These are phyloP conservation scores for Brassica carinata DNA, from an alignment of 345 rosid genomes.

Conservation along the genomic window DNA sequence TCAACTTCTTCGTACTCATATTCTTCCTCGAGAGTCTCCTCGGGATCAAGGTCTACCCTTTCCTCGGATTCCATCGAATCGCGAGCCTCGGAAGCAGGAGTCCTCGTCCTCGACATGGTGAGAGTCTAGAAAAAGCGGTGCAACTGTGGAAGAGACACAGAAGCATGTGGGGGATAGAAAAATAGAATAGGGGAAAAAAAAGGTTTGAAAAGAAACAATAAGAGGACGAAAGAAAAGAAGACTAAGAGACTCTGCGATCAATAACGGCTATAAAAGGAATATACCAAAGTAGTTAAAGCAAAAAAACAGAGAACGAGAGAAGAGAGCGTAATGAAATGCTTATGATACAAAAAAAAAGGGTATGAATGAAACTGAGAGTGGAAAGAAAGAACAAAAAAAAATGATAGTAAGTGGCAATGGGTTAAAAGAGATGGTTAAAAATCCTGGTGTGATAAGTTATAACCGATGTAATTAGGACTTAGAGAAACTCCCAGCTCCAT, in stretches of 20 bases:
- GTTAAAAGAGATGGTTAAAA: too few species aligned
- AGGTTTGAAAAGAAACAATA: slow-evolving; percentile 76
- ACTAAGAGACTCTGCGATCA: slow-evolving; percentile 55
- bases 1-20: slow-evolving; percentile 80
- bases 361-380: slow-evolving; percentile 33
- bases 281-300: slow-evolving; percentile 32
- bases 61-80: slow-evolving; percentile 61
- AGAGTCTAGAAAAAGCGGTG: slow-evolving; percentile 68
- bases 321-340: slow-evolving; percentile 50
- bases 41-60: slow-evolving; percentile 71
- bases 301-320: slow-evolving; percentile 47
- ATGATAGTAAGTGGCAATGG: neutral
- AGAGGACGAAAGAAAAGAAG: slow-evolving; percentile 75
- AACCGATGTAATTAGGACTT: neutral
- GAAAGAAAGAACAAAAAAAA: neutral
- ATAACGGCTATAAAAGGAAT: slow-evolving; percentile 53
- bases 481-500: slow-evolving; percentile 38
- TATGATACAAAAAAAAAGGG: slow-evolving; percentile 29
- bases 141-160: slow-evolving; percentile 83
- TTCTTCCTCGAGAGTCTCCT: slow-evolving; percentile 78
- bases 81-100: slow-evolving; percentile 51
- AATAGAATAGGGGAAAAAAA: slow-evolving; percentile 55
- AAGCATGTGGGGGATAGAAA: slow-evolving; percentile 82
- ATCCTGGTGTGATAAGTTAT: too few species aligned
- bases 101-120: slow-evolving; percentile 82